A percentile compares a stretch with the other conserved stretches of the same genome.
Evolutionary conservation across 164 flowering plant species (phyloP).

Genomic region (Warburgia ugandensis): DNA sequence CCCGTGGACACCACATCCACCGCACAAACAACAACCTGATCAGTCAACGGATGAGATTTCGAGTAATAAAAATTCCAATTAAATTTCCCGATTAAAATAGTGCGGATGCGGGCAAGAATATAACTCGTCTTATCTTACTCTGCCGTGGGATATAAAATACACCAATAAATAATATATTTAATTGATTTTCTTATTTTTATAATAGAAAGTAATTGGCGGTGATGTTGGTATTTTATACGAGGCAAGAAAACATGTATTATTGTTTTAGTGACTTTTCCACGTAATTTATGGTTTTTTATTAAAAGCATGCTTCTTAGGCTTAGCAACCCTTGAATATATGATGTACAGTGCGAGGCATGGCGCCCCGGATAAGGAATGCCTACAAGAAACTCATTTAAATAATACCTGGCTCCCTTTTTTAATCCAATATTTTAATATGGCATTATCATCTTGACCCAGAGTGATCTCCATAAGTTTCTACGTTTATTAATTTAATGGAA

Average conservation of each 20-base stretch:
- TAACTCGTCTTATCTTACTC: neutral
- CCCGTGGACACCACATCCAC: too few species aligned
- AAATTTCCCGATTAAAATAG: too few species aligned
- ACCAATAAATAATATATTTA: neutral
- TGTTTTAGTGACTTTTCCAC: conserved; percentile 1
- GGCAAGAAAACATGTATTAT: conserved; percentile 7
- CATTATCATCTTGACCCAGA: conserved; percentile 4
- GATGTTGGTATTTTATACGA: neutral
- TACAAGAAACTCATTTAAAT: neutral
- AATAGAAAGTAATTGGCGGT: neutral
- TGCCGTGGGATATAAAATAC: neutral
- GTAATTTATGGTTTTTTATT: neutral
- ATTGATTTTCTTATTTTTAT: neutral
- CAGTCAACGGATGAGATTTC: too few species aligned
- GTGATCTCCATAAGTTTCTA: neutral
- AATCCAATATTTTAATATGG: neutral
- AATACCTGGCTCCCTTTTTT: neutral
- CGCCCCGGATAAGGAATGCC: conserved; percentile 6
- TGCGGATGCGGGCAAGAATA: neutral
- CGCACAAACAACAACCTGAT: too few species aligned
- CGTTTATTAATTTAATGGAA: neutral
- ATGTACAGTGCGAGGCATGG: neutral
- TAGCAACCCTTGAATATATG: conserved; percentile 6
- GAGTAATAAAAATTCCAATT: too few species aligned
- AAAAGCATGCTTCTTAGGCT: conserved; percentile 9